Evolutionary conservation across 805 yeast species (phyloP), one percentile per base, ranked within the genome.

Genomic region (Nakazawaea anatomiae): DNA sequence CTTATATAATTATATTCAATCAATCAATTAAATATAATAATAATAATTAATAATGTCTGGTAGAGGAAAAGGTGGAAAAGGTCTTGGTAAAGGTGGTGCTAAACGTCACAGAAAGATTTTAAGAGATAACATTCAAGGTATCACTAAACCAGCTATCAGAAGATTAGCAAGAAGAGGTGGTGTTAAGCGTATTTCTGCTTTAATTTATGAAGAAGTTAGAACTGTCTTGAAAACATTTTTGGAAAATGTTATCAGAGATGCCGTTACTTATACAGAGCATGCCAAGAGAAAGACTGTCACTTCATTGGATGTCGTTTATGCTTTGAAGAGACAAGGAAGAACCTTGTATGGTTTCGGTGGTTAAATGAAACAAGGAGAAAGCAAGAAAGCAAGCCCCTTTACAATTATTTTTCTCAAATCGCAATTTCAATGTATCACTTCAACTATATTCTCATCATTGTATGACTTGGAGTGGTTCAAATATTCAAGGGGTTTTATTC

Each of bases 111-210:
- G 98, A 85, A 91, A 91, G 89, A 89, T 92, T 77, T 82, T 91
- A 62, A 91, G 98, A 83, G 99, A 94, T 76, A 94, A 92, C 92
- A 92, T 94, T 64, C 97, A 91, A 79, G 99, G 99, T 82, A 92
- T 92, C 73, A 92, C 99, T 58, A 92, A 92, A 85, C 99, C 99
- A 72, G 99, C 99, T 71, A 92, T 92, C 71, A 90, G 99, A 83
- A 92, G 99, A 89, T 87, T 92, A 68, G 99, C 99, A 49, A 92
- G 99, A 86, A 90, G 99, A 89, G 99, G 99, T 80, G 99, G 99
- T 91, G 99, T 92, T 71, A 92, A 92, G 87, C 96, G 99, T 88
- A 92, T 92, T 69, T 92, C 98, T 58, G 98, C 96, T 74, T 80
- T 91, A 72, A 92, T 92, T 74, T 92, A 92, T 82, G 99, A 92